Percentiles rank a stretch among this genome's conserved stretches.
phyloP scores from a whole-genome alignment of 179 eudicot species.

The Drosera spatulata region DNA sequence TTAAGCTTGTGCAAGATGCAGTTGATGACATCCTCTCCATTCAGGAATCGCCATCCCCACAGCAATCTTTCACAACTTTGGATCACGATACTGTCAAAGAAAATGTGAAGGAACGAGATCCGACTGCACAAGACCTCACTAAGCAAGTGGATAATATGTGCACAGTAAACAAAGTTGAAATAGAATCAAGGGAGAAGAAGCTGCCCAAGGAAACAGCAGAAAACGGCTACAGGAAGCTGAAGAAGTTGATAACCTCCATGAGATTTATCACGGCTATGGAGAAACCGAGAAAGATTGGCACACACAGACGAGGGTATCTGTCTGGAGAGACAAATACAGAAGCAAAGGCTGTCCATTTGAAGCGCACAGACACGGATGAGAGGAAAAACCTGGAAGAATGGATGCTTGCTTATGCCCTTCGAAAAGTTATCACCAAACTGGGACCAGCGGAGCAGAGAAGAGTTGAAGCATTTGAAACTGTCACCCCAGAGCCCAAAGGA shows the following conservation, averaged over 20 bases:
- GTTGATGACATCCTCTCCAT: constrained; percentile 52
- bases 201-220: constrained; percentile 14
- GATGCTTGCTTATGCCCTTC: constrained; percentile 95
- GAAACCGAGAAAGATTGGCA: constrained; percentile 34
- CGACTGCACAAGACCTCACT: constrained; percentile 9
- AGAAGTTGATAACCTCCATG: constrained; percentile 42
- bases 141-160: constrained; percentile 1
- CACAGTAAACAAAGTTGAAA: constrained; percentile 9
- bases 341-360: constrained; percentile 45
- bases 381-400: constrained; percentile 71
- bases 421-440: constrained; percentile 53
- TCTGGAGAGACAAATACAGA: constrained; percentile 19
- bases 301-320: constrained; percentile 16
- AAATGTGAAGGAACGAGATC: constrained; percentile 1
- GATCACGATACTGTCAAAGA: constrained; percentile 8
- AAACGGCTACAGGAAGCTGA: constrained; percentile 52
- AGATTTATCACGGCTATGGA: constrained; percentile 78
- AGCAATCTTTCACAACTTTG: constrained; percentile 14
- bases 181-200: constrained; percentile 14
- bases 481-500: constrained; percentile 39
- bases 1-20: constrained; percentile 65
- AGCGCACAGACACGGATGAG: constrained; percentile 44
- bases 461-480: constrained; percentile 88
- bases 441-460: constrained; percentile 74
- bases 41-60: constrained; percentile 45